Evolutionary conservation across 352 stramenopile genomes (phyloP).

Genomic region (Phytophthora sp.): DNA sequence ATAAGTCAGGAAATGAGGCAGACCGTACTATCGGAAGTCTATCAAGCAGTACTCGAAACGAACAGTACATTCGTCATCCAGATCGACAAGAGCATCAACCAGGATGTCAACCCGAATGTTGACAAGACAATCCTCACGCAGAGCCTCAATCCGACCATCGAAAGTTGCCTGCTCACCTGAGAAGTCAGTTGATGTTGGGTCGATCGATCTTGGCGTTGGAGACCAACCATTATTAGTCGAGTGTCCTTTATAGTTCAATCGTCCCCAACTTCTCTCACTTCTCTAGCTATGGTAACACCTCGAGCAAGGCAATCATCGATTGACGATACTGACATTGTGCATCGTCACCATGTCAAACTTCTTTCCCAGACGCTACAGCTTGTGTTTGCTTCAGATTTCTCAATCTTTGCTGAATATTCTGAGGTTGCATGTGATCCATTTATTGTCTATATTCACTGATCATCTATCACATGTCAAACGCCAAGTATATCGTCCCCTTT

Average conservation of each 20-base stretch:
- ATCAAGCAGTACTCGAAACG: neutral
- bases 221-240: neutral
- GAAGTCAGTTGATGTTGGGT: neutral
- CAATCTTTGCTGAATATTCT: constrained; percentile 36
- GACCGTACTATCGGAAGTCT: neutral
- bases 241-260: neutral
- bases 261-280: neutral
- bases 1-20: neutral
- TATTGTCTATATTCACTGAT: constrained; percentile 31
- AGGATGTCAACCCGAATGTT: neutral
- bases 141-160: no score
- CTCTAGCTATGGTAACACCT: neutral
- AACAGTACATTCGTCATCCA: neutral
- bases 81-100: neutral
- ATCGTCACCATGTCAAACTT: constrained; percentile 23
- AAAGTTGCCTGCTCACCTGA: constrained; percentile 7
- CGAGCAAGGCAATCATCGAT: neutral
- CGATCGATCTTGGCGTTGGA: neutral
- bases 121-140: neutral
- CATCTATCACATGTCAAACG: constrained; percentile 14
- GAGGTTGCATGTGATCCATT: constrained; percentile 29
- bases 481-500: constrained; percentile 18
- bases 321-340: constrained; percentile 21
- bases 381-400: constrained; percentile 30
- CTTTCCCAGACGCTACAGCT: constrained; percentile 30